Evolutionary conservation across 2,329 filamentous ascomycete genomes (phyloP).

Genomic region (Lomentospora prolificans): DNA sequence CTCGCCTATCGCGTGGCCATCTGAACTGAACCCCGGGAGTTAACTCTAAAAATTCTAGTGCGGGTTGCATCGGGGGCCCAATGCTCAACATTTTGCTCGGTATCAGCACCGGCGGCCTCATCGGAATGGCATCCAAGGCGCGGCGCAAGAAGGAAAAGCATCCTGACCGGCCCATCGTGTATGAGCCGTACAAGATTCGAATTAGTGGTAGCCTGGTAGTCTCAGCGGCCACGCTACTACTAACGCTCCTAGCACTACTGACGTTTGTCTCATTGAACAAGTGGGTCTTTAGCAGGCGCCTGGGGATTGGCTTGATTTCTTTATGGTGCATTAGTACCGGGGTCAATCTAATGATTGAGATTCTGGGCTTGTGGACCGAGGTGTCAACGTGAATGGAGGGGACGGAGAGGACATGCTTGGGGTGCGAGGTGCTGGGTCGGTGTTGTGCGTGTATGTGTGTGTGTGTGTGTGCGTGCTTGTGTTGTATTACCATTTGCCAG

Average conservation of each 20-base stretch:
- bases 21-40: neutral
- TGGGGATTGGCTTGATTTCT: constrained; percentile 70
- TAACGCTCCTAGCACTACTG: constrained; percentile 70
- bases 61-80: constrained; percentile 94
- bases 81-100: constrained; percentile 96
- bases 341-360: constrained; percentile 71
- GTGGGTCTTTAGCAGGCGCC: constrained; percentile 74
- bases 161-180: constrained; percentile 52
- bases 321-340: constrained; percentile 76
- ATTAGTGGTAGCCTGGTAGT: constrained; percentile 80
- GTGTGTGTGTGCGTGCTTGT: no score
- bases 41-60: constrained; percentile 31
- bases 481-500: neutral
- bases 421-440: neutral
- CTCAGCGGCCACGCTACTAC: constrained; percentile 70
- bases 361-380: constrained; percentile 44
- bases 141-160: constrained; percentile 57
- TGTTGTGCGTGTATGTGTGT: neutral
- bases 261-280: constrained; percentile 74
- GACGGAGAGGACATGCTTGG: no score
- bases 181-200: constrained; percentile 71
- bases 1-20: neutral
- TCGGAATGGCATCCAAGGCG: constrained; percentile 69
- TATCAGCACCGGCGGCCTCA: constrained; percentile 82
- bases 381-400: constrained; percentile 15